Percentiles rank a stretch among this genome's conserved stretches.
These are phyloP conservation scores for Betula pendula DNA, from an alignment of 306 rosid species.

Conservation along the genomic window DNA sequence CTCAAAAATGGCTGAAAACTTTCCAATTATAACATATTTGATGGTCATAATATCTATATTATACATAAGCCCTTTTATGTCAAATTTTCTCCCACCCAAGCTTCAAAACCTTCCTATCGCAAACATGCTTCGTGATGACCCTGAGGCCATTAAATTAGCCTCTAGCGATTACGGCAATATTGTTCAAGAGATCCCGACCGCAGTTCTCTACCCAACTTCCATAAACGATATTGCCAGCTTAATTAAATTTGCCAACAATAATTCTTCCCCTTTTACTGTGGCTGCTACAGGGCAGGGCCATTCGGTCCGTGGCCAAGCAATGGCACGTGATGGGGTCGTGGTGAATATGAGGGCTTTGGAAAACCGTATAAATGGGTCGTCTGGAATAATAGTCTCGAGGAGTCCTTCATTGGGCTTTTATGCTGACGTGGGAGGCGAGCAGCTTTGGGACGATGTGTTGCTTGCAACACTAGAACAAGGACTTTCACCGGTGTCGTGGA, in stretches of 20 bases:
- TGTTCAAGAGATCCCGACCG: conserved; percentile 36
- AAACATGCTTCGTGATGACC: conserved; percentile 46
- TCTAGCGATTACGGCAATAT: conserved; percentile 73
- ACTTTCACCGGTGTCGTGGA: conserved; percentile 70
- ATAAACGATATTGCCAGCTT: conserved; percentile 40
- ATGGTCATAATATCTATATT: conserved; percentile 29
- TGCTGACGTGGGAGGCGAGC: conserved; percentile 83
- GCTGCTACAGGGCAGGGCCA: conserved; percentile 81
- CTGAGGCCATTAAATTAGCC: conserved; percentile 36
- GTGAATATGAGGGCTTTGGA: conserved; percentile 63
- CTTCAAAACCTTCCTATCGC: conserved; percentile 12
- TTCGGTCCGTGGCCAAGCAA: conserved; percentile 69
- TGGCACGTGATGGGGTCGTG: conserved; percentile 63
- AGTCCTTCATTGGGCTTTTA: conserved; percentile 30
- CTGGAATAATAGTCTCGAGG: conserved; percentile 35
- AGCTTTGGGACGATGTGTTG: conserved; percentile 75
- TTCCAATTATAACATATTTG: conserved; percentile 29
- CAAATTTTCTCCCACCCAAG: conserved; percentile 28
- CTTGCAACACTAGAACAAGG: conserved; percentile 49
- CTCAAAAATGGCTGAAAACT: conserved; percentile 41
- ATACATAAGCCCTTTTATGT: conserved; percentile 39
- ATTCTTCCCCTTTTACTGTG: conserved; percentile 13
- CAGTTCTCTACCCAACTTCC: conserved; percentile 50
- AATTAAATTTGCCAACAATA: conserved; percentile 41
- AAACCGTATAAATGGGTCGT: conserved; percentile 1